Percentiles rank a stretch among this genome's conserved stretches.
Evolutionary conservation across 164 flowering plant genomes (phyloP).

Genomic region (Kalanchoe fedtschenkoi): DNA sequence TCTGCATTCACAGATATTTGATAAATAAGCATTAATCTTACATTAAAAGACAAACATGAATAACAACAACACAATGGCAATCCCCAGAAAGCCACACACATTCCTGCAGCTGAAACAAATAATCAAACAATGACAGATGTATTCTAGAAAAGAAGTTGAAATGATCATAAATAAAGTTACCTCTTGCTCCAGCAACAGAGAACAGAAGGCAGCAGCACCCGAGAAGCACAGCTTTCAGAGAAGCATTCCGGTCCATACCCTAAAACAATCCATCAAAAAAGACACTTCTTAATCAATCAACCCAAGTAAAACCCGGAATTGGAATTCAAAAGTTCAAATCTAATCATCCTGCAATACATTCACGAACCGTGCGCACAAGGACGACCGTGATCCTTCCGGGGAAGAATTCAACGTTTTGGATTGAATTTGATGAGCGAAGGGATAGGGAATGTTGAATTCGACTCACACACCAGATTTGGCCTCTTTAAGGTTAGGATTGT

Average conservation of each 20-base stretch:
- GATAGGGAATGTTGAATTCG: no score
- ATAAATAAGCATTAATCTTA: neutral
- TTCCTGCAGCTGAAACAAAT: no score
- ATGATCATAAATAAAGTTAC: neutral
- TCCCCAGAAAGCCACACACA: no score
- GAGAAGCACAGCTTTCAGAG: neutral
- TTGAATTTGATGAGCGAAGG: no score
- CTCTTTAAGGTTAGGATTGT: no score
- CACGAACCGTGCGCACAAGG: no score
- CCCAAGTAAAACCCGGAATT: neutral
- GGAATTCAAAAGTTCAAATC: neutral
- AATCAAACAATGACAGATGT: no score
- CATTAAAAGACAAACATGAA: no score
- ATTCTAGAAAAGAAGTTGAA: neutral
- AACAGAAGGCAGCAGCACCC: neutral
- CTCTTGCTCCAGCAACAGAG: neutral
- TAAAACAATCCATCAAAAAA: neutral
- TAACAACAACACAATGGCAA: neutral
- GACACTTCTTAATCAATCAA: neutral
- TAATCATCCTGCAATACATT: no score
- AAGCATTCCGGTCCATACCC: neutral
- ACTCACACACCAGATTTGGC: no score
- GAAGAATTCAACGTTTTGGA: no score
- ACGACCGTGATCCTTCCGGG: no score
- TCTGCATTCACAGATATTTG: slow-evolving; percentile 25